These are phyloP conservation scores for Sporothrix inflata DNA, from an alignment of 2,329 filamentous ascomycete genomes.

Conservation along the genomic window DNA sequence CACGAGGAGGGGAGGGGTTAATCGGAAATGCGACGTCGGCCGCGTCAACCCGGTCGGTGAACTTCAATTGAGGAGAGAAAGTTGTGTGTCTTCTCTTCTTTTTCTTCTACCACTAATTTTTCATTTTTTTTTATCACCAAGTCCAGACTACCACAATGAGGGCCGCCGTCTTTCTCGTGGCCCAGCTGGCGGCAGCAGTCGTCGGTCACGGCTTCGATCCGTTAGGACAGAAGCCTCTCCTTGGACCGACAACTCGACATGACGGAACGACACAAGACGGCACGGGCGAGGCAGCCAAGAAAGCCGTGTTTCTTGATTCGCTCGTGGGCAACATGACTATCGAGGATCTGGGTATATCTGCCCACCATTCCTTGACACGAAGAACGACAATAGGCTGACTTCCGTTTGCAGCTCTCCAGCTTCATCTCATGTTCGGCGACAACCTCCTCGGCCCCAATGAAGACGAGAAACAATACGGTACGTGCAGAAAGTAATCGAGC, in stretches of 20 bases:
- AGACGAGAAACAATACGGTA: neutral
- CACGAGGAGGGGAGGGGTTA: neutral
- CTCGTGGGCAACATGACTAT: slow-evolving; percentile 9
- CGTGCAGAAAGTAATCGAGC: neutral
- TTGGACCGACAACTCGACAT: neutral
- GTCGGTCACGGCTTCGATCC: neutral
- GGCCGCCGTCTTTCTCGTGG: neutral
- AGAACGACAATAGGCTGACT: neutral
- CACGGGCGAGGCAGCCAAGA: neutral
- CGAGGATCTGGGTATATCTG: neutral
- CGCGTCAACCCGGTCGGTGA: neutral
- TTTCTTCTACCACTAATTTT: neutral
- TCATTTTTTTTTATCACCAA: neutral
- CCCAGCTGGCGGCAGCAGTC: neutral
- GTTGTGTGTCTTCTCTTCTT: neutral
- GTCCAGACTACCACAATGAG: neutral
- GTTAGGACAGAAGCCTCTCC: neutral
- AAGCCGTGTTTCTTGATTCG: neutral
- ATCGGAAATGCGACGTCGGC: neutral
- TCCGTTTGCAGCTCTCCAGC: neutral
- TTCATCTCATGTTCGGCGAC: slow-evolving; percentile 23
- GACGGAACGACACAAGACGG: neutral
- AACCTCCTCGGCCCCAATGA: neutral
- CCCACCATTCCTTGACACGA: too few species aligned
- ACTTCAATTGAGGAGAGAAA: neutral